phyloP scores from a whole-genome alignment of 1,284 basidiomycete genomes.

The Schizopora paradoxa region DNA sequence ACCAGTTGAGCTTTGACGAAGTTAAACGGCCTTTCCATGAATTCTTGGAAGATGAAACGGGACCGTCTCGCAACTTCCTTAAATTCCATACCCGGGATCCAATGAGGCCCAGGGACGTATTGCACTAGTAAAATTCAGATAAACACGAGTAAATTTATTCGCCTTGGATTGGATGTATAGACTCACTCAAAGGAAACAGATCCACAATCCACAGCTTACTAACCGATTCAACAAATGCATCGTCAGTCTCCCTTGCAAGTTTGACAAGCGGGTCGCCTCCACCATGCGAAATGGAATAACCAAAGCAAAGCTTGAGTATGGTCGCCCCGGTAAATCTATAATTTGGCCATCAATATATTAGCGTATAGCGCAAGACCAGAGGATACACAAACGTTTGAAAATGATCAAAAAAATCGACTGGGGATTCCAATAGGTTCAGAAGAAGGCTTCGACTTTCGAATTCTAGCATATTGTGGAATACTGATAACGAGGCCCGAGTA shows the following conservation, averaged over 20 bases:
- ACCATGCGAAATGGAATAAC: slow-evolving; percentile 29
- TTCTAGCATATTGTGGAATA: slow-evolving; percentile 9
- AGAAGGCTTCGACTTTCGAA: slow-evolving; percentile 12
- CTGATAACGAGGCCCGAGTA: slow-evolving; percentile 9
- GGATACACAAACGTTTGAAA: slow-evolving; percentile 7
- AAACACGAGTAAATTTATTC: slow-evolving; percentile 2
- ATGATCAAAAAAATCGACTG: slow-evolving; percentile 7
- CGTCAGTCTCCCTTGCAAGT: slow-evolving; percentile 38
- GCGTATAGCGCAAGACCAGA: not conserved
- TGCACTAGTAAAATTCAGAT: slow-evolving; percentile 23
- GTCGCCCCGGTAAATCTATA: slow-evolving; percentile 28
- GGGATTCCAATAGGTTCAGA: slow-evolving; percentile 4
- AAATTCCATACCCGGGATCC: slow-evolving; percentile 34
- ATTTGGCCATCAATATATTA: too few species aligned
- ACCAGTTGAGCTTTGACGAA: slow-evolving; percentile 16
- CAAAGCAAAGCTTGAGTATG: slow-evolving; percentile 35
- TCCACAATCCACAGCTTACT: slow-evolving; percentile 30
- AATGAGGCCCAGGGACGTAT: slow-evolving; percentile 30
- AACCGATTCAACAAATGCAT: slow-evolving; percentile 27
- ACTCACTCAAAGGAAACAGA: slow-evolving; percentile 26
- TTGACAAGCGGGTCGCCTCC: slow-evolving; percentile 33
- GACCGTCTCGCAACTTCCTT: slow-evolving; percentile 23
- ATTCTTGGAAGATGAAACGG: slow-evolving; percentile 10
- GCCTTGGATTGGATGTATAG: not conserved
- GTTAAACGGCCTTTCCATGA: slow-evolving; percentile 12